These are phyloP conservation scores for Clitopilus hobsonii DNA, from an alignment of 768 basidiomycete species.

Conservation along the genomic window DNA sequence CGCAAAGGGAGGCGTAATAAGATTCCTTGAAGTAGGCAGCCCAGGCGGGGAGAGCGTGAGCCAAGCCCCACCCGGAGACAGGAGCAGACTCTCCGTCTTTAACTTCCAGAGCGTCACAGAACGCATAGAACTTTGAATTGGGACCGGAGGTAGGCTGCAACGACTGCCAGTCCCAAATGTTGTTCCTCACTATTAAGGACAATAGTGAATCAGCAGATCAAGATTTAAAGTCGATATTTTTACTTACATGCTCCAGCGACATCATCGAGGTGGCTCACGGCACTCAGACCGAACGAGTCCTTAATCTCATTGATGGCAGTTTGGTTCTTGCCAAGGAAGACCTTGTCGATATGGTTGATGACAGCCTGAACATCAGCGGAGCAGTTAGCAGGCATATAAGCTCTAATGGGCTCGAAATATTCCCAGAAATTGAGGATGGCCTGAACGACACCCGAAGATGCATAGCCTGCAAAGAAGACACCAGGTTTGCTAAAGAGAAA, in stretches of 20 bases:
- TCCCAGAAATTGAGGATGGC: slow-evolving; percentile 63
- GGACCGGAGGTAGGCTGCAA: slow-evolving; percentile 49
- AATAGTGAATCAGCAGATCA: slow-evolving; percentile 35
- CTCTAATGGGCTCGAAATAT: slow-evolving; percentile 69
- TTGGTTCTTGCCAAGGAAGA: slow-evolving; percentile 40
- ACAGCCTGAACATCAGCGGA: slow-evolving; percentile 67
- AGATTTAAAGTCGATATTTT: slow-evolving; percentile 15
- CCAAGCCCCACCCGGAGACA: slow-evolving; percentile 54
- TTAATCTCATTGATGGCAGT: slow-evolving; percentile 51
- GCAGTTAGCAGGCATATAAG: slow-evolving; percentile 68
- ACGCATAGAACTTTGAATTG: slow-evolving; percentile 45
- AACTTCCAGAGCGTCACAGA: slow-evolving; percentile 67
- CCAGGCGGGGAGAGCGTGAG: slow-evolving; percentile 59
- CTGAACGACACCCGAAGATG: slow-evolving; percentile 63
- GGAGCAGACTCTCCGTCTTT: slow-evolving; percentile 49
- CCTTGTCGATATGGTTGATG: slow-evolving; percentile 54
- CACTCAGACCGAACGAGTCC: slow-evolving; percentile 52
- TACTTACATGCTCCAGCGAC: slow-evolving; percentile 52
- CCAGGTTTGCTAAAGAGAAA: slow-evolving; percentile 43
- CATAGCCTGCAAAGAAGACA: slow-evolving; percentile 64
- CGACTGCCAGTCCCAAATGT: slow-evolving; percentile 66
- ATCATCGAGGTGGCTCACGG: slow-evolving; percentile 59
- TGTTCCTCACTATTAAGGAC: slow-evolving; percentile 48
- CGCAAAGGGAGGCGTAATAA: slow-evolving; percentile 51
- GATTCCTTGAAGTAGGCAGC: slow-evolving; percentile 48